Conservation (phyloP, 139 green algal genomes). For the Ettlia oleoabundans region DNA sequence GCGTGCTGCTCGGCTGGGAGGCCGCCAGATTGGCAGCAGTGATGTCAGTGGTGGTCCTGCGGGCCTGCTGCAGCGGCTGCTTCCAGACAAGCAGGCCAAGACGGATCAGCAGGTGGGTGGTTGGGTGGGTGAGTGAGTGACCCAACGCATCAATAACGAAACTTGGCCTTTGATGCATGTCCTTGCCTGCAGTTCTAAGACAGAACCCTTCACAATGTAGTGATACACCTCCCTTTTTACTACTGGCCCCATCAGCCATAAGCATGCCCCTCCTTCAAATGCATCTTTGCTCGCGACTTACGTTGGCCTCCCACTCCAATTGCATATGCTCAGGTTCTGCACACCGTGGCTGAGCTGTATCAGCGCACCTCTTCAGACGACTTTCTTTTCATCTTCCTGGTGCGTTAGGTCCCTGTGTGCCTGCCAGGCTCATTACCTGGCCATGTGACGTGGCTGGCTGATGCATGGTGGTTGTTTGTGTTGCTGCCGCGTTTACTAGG, state of each 20-base stretch:
- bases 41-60: too few relatives aligned
- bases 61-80: not conserved
- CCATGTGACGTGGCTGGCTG: too few relatives aligned
- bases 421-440: too few relatives aligned
- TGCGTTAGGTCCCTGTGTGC: too few relatives aligned
- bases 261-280: not conserved
- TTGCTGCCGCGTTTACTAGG: not conserved
- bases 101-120: constrained; percentile 7
- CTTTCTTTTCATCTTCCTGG: constrained; percentile 81
- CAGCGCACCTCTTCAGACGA: constrained; percentile 68
- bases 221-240: too few relatives aligned
- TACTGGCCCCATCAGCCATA: not conserved
- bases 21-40: not conserved
- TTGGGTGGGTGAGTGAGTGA: too few relatives aligned
- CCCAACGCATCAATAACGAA: too few relatives aligned
- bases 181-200: not conserved
- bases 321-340: not conserved
- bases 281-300: too few relatives aligned
- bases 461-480: not conserved
- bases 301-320: not conserved
- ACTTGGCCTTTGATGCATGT: not conserved
- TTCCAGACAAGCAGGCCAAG: constrained; percentile 12
- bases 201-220: too few relatives aligned
- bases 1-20: not conserved
- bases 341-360: constrained; percentile 60